Conservation (phyloP, 768 basidiomycete species). For the Tricholoma flavovirens region DNA sequence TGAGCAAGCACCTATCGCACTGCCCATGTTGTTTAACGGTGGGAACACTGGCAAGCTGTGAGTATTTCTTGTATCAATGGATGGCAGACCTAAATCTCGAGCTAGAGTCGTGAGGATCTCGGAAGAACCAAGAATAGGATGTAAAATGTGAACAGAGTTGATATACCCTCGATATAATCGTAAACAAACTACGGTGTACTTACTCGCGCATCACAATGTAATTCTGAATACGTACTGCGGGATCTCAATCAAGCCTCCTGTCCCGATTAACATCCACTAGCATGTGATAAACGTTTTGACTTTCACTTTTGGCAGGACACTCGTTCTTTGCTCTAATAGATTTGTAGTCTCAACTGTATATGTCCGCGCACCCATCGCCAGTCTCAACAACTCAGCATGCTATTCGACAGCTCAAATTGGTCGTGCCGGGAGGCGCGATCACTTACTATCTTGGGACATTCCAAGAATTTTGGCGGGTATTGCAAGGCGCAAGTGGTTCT, state of each 20-base stretch:
- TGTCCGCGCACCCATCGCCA: conserved; percentile 16
- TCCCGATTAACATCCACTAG: background rate
- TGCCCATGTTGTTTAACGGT: conserved; percentile 68
- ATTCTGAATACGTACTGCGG: too few relatives aligned
- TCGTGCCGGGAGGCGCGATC: conserved; percentile 60
- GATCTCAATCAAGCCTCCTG: background rate
- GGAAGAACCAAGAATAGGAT: conserved; percentile 27
- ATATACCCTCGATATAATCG: too few relatives aligned
- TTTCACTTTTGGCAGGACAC: background rate
- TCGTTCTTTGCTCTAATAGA: background rate
- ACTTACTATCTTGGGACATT: conserved; percentile 61
- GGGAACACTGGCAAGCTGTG: conserved; percentile 77
- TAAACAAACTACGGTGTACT: too few relatives aligned
- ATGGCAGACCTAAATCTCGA: conserved; percentile 6
- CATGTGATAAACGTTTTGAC: conserved; percentile 9
- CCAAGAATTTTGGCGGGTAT: conserved; percentile 41
- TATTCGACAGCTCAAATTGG: conserved; percentile 66
- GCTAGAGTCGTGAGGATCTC: conserved; percentile 55
- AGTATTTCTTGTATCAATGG: conserved; percentile 10
- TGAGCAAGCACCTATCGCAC: conserved; percentile 64
- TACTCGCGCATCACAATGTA: too few relatives aligned
- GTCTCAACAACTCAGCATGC: conserved; percentile 35
- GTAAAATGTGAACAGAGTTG: conserved; percentile 28
- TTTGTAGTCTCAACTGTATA: background rate
- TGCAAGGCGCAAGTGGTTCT: conserved; percentile 30